A percentile compares a stretch with the other conserved stretches of the same genome.
These are phyloP conservation scores for Penicillium verrucosum DNA, from an alignment of 2,329 filamentous ascomycete genomes.

Conservation along the genomic window DNA sequence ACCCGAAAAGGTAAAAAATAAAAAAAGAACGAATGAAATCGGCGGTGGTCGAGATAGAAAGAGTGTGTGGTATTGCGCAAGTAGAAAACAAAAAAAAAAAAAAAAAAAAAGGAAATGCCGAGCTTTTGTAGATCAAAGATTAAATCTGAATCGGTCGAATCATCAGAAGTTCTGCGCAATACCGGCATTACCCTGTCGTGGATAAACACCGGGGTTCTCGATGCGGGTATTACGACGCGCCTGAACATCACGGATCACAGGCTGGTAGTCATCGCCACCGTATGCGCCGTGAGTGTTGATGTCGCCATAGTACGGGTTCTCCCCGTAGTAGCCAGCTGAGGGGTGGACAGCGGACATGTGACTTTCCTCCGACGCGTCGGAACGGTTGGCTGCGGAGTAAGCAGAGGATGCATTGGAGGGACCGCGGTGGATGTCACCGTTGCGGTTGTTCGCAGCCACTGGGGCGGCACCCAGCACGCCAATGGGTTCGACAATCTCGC, in stretches of 20 bases:
- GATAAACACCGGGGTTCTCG: slow-evolving; percentile 83
- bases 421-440: slow-evolving; percentile 74
- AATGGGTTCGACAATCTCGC: slow-evolving; percentile 79
- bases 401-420: slow-evolving; percentile 94
- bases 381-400: slow-evolving; percentile 78
- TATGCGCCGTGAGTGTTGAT: slow-evolving; percentile 50
- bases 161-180: slow-evolving; percentile 91
- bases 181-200: slow-evolving; percentile 83
- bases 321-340: slow-evolving; percentile 52
- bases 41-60: slow-evolving; percentile 14
- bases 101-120: slow-evolving; percentile 7
- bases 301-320: slow-evolving; percentile 55
- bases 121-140: slow-evolving; percentile 12
- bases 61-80: slow-evolving; percentile 10
- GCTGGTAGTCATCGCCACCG: slow-evolving; percentile 59
- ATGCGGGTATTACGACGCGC: slow-evolving; percentile 92
- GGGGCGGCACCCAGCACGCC: slow-evolving; percentile 72
- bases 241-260: slow-evolving; percentile 88
- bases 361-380: slow-evolving; percentile 59
- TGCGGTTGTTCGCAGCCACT: slow-evolving; percentile 61
- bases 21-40: slow-evolving; percentile 20
- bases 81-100: not conserved
- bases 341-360: slow-evolving; percentile 47
- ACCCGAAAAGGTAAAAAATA: not conserved
- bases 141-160: slow-evolving; percentile 23